phyloP scores from a whole-genome alignment of 495 filamentous ascomycete genomes.

The Friedmanniomyces endolithicus region DNA sequence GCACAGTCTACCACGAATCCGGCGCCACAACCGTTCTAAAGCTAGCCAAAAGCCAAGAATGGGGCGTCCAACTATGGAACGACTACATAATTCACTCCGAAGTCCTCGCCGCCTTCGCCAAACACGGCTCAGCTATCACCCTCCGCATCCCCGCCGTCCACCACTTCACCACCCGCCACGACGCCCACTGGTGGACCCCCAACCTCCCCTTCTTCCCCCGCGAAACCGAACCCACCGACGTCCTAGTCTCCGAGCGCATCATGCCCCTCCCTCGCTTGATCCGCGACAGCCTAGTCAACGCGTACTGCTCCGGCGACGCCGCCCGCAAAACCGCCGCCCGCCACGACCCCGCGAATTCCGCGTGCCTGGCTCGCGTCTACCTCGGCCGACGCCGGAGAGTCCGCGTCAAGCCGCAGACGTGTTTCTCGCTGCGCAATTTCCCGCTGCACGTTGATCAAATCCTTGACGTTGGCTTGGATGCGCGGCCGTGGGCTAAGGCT shows the following conservation, averaged over 20 bases:
- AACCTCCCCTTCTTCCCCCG: not conserved
- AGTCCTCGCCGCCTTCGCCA: not conserved
- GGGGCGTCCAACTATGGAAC: not conserved
- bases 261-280: not conserved
- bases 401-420: not conserved
- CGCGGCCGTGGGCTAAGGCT: not conserved
- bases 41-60: not conserved
- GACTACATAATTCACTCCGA: not conserved
- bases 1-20: not conserved
- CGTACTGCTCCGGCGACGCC: not conserved
- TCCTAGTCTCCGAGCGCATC: not conserved
- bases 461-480: constrained; percentile 13
- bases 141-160: not conserved
- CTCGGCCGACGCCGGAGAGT: not conserved
- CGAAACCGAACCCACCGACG: not conserved
- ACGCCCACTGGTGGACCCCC: not conserved
- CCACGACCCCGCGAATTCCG: not conserved
- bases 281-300: not conserved
- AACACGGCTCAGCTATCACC: not conserved
- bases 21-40: not conserved
- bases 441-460: constrained; percentile 18
- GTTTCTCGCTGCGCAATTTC: constrained; percentile 20
- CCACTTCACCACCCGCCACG: no score
- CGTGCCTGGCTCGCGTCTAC: not conserved
- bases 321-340: not conserved